A percentile compares a stretch with the other conserved stretches of the same genome.
Conservation (phyloP, 371 early-diverging fungal genomes). For the Lichtheimia hyalospora region DNA sequence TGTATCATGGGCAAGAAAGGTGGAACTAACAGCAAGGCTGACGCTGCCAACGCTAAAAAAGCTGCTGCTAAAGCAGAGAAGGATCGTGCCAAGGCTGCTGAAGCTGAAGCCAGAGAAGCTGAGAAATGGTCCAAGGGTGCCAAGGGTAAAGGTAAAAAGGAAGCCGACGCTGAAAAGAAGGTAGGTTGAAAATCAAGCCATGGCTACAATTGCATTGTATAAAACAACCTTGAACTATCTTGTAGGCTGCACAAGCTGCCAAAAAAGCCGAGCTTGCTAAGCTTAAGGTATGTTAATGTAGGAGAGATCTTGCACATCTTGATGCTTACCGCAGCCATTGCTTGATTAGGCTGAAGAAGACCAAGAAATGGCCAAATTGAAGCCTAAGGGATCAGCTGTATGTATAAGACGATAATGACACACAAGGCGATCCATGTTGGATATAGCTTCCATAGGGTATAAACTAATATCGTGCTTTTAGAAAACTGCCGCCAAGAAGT, state of each 20-base stretch:
- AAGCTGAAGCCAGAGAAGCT: conserved; percentile 58
- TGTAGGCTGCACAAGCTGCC: conserved; percentile 37
- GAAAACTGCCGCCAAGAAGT: conserved; percentile 58
- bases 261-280: conserved; percentile 35
- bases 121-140: conserved; percentile 72
- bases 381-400: conserved; percentile 11
- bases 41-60: conserved; percentile 74
- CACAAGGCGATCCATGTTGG: too few relatives aligned
- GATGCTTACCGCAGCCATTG: neutral
- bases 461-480: conserved; percentile 6
- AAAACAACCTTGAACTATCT: neutral
- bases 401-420: too few relatives aligned
- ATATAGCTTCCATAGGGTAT: too few relatives aligned
- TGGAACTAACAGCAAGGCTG: conserved; percentile 42
- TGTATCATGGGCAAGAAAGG: conserved; percentile 41
- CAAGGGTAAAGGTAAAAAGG: conserved; percentile 70
- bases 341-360: conserved; percentile 48
- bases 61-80: conserved; percentile 66
- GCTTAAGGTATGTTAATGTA: conserved; percentile 6
- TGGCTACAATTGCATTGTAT: neutral
- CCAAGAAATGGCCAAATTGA: conserved; percentile 29
- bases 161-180: conserved; percentile 69
- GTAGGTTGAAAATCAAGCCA: conserved; percentile 22
- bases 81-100: conserved; percentile 51
- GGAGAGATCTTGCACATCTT: too few relatives aligned